Conservation (phyloP, 495 filamentous ascomycete genomes). For the Parathielavia hyrcaniae region DNA sequence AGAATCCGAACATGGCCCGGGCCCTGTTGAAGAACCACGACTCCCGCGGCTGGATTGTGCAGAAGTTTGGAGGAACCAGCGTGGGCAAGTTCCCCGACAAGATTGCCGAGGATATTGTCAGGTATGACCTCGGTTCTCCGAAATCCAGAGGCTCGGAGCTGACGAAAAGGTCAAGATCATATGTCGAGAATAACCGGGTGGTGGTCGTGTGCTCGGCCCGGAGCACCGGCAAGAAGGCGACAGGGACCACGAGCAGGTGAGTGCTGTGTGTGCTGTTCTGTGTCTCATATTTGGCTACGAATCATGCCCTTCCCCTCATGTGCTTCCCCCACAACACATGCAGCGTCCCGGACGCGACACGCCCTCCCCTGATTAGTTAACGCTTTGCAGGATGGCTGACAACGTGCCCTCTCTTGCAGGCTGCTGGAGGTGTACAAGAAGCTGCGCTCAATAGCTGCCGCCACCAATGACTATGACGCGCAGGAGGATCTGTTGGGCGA, state of each 20-base stretch:
- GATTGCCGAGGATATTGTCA: constrained; percentile 36
- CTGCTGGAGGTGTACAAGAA: constrained; percentile 55
- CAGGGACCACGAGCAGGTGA: constrained; percentile 92
- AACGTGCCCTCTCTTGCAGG: constrained; percentile 29
- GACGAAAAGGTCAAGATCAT: constrained; percentile 44
- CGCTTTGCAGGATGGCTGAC: constrained; percentile 14
- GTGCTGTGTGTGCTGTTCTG: constrained; percentile 27
- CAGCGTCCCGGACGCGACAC: background rate
- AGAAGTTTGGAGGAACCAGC: constrained; percentile 80
- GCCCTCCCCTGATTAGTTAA: constrained; percentile 11
- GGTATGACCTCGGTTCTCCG: constrained; percentile 17
- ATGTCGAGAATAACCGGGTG: constrained; percentile 60
- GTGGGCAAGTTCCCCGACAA: constrained; percentile 42
- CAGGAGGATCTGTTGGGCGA: constrained; percentile 62
- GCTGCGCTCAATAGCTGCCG: constrained; percentile 61
- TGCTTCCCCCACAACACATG: constrained; percentile 6
- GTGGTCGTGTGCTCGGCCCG: constrained; percentile 90
- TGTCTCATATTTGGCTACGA: constrained; percentile 8
- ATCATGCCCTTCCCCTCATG: constrained; percentile 5
- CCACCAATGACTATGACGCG: constrained; percentile 53
- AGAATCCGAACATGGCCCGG: constrained; percentile 20
- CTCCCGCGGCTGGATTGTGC: constrained; percentile 61
- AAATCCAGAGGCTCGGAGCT: background rate
- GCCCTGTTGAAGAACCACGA: constrained; percentile 32
- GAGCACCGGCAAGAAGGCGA: constrained; percentile 81